Conservation (phyloP, 2,329 filamentous ascomycete genomes). For the Hyphodiscus sp. region DNA sequence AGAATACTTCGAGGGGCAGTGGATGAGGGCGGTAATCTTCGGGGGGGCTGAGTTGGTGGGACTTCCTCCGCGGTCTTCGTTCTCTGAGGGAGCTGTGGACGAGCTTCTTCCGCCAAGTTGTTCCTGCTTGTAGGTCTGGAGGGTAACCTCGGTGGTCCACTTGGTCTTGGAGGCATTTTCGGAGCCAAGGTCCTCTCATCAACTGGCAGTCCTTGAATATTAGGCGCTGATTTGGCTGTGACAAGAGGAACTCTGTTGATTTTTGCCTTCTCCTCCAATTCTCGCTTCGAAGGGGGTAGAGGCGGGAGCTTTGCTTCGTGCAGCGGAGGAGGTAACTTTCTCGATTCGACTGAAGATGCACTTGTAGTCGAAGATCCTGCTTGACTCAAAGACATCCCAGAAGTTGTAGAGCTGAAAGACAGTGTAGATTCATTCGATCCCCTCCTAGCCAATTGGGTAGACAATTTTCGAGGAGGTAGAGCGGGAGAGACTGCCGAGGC, state of each 20-base stretch:
- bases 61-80: conserved; percentile 5
- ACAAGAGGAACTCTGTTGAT: conserved; percentile 31
- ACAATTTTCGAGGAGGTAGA: conserved; percentile 44
- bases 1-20: conserved; percentile 17
- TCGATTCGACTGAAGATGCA: conserved; percentile 34
- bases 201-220: conserved; percentile 19
- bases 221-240: conserved; percentile 34
- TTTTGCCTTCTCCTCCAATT: conserved; percentile 41
- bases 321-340: conserved; percentile 50
- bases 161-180: conserved; percentile 25
- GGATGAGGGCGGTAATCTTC: conserved; percentile 21
- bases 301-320: conserved; percentile 51
- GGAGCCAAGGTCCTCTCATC: conserved; percentile 21
- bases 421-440: conserved; percentile 53
- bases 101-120: conserved; percentile 24
- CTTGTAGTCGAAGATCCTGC: conserved; percentile 42
- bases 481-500: conserved; percentile 39
- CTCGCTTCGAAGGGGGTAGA: conserved; percentile 48
- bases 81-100: conserved; percentile 25
- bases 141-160: conserved; percentile 44
- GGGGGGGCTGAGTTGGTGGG: conserved; percentile 10
- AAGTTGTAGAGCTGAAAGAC: conserved; percentile 48
- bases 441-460: conserved; percentile 37
- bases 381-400: conserved; percentile 42
- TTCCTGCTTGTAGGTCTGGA: conserved; percentile 34